Conservation (phyloP, 2,329 filamentous ascomycete species). For the Penicillium expansum region DNA sequence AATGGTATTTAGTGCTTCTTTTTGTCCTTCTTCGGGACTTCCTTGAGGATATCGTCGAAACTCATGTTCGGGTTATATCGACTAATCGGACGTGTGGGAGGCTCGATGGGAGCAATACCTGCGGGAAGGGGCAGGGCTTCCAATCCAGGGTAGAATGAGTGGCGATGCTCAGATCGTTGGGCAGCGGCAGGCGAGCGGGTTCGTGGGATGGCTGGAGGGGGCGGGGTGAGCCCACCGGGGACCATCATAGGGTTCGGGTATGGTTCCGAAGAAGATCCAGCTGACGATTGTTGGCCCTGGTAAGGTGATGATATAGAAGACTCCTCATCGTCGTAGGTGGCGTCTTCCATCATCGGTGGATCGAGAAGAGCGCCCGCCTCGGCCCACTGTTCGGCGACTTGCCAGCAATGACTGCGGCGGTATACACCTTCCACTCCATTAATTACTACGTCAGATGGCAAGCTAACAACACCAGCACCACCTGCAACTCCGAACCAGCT, state of each 20-base stretch:
- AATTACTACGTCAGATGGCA: constrained; percentile 64
- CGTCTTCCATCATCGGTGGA: constrained; percentile 34
- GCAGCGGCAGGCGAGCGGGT: constrained; percentile 32
- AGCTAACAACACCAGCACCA: constrained; percentile 57
- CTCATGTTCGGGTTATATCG: constrained; percentile 49
- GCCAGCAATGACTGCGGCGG: constrained; percentile 67
- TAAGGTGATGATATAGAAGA: constrained; percentile 41
- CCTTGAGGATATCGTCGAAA: constrained; percentile 49
- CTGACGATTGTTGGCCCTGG: constrained; percentile 38
- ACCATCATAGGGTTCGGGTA: constrained; percentile 34
- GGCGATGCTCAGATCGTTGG: constrained; percentile 38
- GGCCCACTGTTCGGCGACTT: constrained; percentile 61
- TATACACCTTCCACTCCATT: constrained; percentile 67
- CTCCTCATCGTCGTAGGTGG: constrained; percentile 36
- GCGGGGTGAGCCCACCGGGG: constrained; percentile 33
- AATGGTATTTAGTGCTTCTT: constrained; percentile 28
- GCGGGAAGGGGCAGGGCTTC: constrained; percentile 46
- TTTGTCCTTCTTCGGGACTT: constrained; percentile 39
- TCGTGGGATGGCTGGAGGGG: constrained; percentile 37
- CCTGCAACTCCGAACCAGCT: constrained; percentile 59
- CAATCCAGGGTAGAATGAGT: constrained; percentile 45
- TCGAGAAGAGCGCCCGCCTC: constrained; percentile 39
- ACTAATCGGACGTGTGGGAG: constrained; percentile 39
- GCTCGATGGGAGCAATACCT: constrained; percentile 43
- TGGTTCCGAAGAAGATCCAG: constrained; percentile 36